phyloP scores from a whole-genome alignment of 345 rosid genomes.

The Sonneratia alba region DNA sequence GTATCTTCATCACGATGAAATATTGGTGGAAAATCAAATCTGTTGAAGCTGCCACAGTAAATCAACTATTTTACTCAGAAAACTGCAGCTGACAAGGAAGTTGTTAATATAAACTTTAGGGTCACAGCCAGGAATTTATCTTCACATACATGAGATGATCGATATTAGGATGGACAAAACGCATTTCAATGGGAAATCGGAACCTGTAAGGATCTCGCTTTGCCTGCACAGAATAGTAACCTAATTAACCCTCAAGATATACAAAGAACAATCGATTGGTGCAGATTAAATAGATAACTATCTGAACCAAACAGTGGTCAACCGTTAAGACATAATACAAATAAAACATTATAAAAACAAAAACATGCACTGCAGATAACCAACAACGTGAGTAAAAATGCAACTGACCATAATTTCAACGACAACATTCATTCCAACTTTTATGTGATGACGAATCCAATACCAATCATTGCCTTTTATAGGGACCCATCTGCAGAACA shows the following conservation, averaged over 20 bases:
- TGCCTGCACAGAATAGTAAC: constrained; percentile 40
- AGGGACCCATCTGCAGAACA: constrained; percentile 76
- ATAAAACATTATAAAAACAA: too few species aligned
- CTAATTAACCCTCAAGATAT: neutral
- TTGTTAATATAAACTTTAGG: neutral
- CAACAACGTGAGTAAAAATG: neutral
- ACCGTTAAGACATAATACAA: neutral
- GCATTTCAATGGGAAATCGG: constrained; percentile 91
- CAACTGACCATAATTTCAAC: constrained; percentile 81
- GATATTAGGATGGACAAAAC: constrained; percentile 76
- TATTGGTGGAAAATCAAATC: constrained; percentile 79
- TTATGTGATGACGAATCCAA: constrained; percentile 96
- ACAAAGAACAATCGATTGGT: neutral
- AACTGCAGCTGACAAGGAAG: neutral
- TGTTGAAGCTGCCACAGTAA: constrained; percentile 60
- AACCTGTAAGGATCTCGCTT: constrained; percentile 88
- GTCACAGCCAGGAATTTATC: neutral
- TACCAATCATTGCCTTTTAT: constrained; percentile 89
- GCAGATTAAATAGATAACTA: neutral
- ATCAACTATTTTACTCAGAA: constrained; percentile 5
- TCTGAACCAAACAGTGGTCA: neutral
- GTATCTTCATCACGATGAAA: constrained; percentile 77
- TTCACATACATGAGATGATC: constrained; percentile 82
- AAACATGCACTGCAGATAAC: neutral
- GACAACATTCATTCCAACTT: constrained; percentile 83